These are phyloP conservation scores for Astraeus odoratus DNA, from an alignment of 768 basidiomycete species.

Conservation along the genomic window DNA sequence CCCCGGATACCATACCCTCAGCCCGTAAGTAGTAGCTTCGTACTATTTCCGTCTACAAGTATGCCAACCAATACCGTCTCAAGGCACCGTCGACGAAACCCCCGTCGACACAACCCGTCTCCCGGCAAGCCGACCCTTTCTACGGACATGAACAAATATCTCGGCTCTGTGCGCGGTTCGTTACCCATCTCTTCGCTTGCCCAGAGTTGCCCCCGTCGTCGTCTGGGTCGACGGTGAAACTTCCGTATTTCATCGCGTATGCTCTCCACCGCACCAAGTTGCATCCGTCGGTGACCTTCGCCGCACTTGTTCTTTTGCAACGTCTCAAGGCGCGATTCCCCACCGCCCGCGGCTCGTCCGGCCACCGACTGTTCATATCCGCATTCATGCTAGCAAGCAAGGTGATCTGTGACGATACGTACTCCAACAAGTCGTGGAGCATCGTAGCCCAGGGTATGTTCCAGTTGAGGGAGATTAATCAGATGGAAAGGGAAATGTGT, in stretches of 20 bases:
- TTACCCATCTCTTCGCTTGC: conserved; percentile 80
- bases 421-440: conserved; percentile 89
- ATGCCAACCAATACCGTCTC: background rate
- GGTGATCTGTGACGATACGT: conserved; percentile 92
- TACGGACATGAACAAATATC: conserved; percentile 69
- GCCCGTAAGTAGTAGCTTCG: conserved; percentile 13
- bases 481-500: conserved; percentile 78
- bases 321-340: conserved; percentile 68
- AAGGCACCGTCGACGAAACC: conserved; percentile 25
- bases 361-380: conserved; percentile 64
- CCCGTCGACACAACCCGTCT: conserved; percentile 23
- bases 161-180: conserved; percentile 67
- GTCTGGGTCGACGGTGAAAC: conserved; percentile 23
- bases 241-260: conserved; percentile 62
- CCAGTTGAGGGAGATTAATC: conserved; percentile 65
- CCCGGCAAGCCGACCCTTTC: conserved; percentile 21
- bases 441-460: conserved; percentile 90
- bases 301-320: conserved; percentile 43
- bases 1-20: conserved; percentile 23
- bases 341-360: conserved; percentile 68
- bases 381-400: conserved; percentile 70
- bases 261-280: conserved; percentile 62
- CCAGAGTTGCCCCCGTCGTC: conserved; percentile 65
- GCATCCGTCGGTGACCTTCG: conserved; percentile 41
- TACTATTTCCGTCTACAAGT: background rate